Percentiles rank a stretch among this genome's conserved stretches.
phyloP scores from a whole-genome alignment of 306 rosid species.

The Lablab purpureus region DNA sequence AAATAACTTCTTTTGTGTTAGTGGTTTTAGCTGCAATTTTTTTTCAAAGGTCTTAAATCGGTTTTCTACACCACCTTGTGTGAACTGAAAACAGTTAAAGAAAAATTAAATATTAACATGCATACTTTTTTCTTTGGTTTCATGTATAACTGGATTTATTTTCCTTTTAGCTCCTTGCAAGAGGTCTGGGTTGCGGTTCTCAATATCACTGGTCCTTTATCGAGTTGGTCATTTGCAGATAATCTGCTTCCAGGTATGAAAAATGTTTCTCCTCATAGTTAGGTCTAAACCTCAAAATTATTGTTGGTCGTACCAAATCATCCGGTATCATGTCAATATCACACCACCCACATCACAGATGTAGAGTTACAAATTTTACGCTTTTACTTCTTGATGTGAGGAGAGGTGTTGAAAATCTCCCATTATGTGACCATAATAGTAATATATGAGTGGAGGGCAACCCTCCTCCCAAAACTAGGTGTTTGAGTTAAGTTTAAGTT shows the following conservation, averaged over 20 bases:
- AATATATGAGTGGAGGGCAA: background rate
- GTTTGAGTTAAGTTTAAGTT: background rate
- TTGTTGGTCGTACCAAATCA: background rate
- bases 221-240: constrained; percentile 97
- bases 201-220: constrained; percentile 95
- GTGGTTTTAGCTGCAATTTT: constrained; percentile 16
- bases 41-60: background rate
- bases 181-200: constrained; percentile 95
- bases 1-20: background rate
- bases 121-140: background rate
- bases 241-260: constrained; percentile 74
- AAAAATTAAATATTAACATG: constrained; percentile 3
- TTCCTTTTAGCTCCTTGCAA: constrained; percentile 72
- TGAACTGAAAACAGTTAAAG: background rate
- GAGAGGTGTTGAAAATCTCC: background rate
- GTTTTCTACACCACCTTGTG: background rate
- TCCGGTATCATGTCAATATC: background rate
- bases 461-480: background rate
- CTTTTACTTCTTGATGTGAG: background rate
- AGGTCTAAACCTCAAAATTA: background rate
- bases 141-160: constrained; percentile 24
- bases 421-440: background rate
- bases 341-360: background rate
- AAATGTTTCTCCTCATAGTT: constrained; percentile 9
- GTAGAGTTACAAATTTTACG: background rate